Evolutionary conservation across 2,329 filamentous ascomycete genomes (phyloP).

Genomic region (Ophiocordyceps camponoti-leonardi): DNA sequence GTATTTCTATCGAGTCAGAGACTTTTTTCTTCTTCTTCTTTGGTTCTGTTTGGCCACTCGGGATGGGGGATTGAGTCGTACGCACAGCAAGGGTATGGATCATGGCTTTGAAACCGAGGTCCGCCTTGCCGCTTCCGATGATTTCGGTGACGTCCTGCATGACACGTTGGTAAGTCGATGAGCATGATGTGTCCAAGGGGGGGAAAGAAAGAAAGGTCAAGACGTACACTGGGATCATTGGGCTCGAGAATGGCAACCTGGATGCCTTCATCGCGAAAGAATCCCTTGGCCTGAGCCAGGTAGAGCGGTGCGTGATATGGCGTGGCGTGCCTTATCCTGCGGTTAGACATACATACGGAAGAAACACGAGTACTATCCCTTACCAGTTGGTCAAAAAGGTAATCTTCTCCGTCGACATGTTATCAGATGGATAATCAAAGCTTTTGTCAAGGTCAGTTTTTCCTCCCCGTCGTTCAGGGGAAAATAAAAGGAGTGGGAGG

Average conservation of each 20-base stretch:
- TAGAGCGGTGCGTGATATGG: slow-evolving; percentile 67
- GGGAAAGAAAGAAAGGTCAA: background rate
- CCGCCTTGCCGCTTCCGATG: slow-evolving; percentile 58
- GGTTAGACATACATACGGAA: background rate
- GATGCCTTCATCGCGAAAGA: slow-evolving; percentile 58
- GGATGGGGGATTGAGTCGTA: slow-evolving; percentile 19
- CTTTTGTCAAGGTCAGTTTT: slow-evolving; percentile 32
- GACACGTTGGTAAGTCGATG: background rate
- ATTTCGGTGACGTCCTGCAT: slow-evolving; percentile 61
- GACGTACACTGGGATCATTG: slow-evolving; percentile 57
- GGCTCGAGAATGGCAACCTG: slow-evolving; percentile 64
- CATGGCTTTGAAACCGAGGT: slow-evolving; percentile 72
- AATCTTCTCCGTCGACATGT: slow-evolving; percentile 70
- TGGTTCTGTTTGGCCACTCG: background rate
- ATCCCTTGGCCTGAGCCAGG: slow-evolving; percentile 59
- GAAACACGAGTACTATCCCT: slow-evolving; percentile 1
- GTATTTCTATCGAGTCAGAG: no score
- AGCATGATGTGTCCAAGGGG: background rate
- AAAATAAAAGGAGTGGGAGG: no score
- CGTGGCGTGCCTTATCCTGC: slow-evolving; percentile 51
- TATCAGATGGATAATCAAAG: slow-evolving; percentile 24
- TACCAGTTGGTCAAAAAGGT: slow-evolving; percentile 76
- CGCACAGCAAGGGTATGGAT: slow-evolving; percentile 65
- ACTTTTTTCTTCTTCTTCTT: no score
- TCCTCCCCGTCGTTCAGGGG: slow-evolving; percentile 8